These are phyloP conservation scores for Melampsora occidentalis DNA, from an alignment of 1,284 basidiomycete species.

Conservation along the genomic window DNA sequence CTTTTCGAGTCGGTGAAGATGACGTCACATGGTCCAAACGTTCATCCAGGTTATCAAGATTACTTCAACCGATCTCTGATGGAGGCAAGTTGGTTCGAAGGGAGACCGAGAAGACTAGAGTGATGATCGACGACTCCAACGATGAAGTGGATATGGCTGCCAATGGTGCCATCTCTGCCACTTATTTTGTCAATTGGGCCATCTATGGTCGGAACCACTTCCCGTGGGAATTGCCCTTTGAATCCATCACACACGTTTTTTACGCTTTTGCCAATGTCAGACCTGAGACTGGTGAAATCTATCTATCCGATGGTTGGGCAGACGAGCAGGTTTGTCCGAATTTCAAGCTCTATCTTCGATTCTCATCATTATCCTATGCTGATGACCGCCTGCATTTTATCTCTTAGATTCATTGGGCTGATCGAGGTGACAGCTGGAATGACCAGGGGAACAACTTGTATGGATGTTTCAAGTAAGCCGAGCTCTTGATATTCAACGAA, in stretches of 20 bases:
- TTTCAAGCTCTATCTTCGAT: background rate
- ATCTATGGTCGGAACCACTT: slow-evolving; percentile 53
- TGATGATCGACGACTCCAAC: background rate
- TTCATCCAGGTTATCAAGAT: background rate
- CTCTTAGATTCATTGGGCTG: slow-evolving; percentile 51
- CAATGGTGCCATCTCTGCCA: slow-evolving; percentile 35
- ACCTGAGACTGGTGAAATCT: slow-evolving; percentile 51
- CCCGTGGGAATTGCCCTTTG: slow-evolving; percentile 49
- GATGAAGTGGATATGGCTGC: slow-evolving; percentile 4
- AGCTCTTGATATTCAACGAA: background rate
- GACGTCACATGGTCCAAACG: background rate
- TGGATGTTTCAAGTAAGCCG: slow-evolving; percentile 52
- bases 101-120: no score
- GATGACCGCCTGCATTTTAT: background rate
- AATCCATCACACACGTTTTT: slow-evolving; percentile 51
- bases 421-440: slow-evolving; percentile 51
- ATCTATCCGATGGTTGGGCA: slow-evolving; percentile 53
- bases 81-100: background rate
- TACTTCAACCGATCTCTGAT: background rate
- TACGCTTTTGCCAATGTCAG: slow-evolving; percentile 54
- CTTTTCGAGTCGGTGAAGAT: background rate
- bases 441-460: slow-evolving; percentile 50
- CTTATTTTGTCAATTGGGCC: slow-evolving; percentile 52
- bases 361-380: background rate
- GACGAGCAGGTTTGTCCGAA: slow-evolving; percentile 47